Evolutionary conservation across 306 rosid genomes (phyloP), one percentile per base, ranked within the genome.

Genomic region (Senna tora): DNA sequence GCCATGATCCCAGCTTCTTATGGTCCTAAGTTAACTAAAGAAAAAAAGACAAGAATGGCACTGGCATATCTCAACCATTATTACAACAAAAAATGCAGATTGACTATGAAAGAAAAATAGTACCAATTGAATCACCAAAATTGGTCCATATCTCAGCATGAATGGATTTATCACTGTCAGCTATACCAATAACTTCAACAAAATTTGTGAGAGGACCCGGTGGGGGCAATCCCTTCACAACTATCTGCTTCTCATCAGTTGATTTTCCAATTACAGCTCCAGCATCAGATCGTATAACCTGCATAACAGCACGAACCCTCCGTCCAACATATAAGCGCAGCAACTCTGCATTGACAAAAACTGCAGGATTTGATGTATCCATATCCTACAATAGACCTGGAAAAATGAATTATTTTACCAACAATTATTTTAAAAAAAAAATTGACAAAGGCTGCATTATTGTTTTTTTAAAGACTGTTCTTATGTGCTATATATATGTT

Each of bases 121-220:
- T 91, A 91, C 97, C 99, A 55, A 89, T 77, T 52, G 84, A 32
- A 76, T 86, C 88, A 28, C 97, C 98, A 78, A 91, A 91, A 80
- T 91, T 90, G 73, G 81, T 89, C 98, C 96, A 94, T 32, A 74
- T 63, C 74, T 89, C 94, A 30, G 91, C 93, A 14, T 61, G 83
- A 60, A 94, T 89, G 67, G 91, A 91, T 66, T 80, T 89, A 17
- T 94, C 96, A 65, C 77, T 54, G 58, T 86, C 93, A 79, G 90
- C 97, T 75, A 87, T 73, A 14, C 99, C 99, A 71, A 91, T 74
- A 74, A 94, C 96, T 84, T 94, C 97, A 4, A 94, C 88, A 81
- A 82, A 94, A 49, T 12, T 89, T 41, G 91, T 81, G 56, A 74
- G 91, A 73, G 88, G 70, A 16, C 59, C 39, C 0, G 85, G 71